Percentiles rank a stretch among this genome's conserved stretches.
These are phyloP conservation scores for Drechslera avenae DNA, from an alignment of 2,329 filamentous ascomycete genomes.

Conservation along the genomic window DNA sequence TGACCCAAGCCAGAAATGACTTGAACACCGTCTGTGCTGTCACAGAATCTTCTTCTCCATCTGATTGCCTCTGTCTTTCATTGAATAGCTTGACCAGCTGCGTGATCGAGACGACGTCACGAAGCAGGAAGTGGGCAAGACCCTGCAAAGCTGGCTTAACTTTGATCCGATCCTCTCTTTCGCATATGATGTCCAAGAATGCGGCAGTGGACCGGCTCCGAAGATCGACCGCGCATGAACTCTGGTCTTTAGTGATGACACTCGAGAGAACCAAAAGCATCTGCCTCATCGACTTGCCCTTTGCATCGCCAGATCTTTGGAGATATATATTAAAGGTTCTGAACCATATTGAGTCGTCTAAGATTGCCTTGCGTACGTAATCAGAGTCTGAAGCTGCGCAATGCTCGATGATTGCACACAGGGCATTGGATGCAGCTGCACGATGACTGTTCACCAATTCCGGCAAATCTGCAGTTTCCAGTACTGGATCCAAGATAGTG, in stretches of 20 bases:
- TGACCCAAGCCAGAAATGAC: conserved; percentile 44
- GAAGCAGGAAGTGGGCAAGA: conserved; percentile 68
- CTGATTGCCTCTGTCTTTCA: conserved; percentile 12
- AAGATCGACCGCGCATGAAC: conserved; percentile 28
- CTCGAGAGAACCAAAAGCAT: conserved; percentile 50
- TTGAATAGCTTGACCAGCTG: conserved; percentile 50
- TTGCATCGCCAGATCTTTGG: conserved; percentile 49
- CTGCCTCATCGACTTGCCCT: conserved; percentile 55
- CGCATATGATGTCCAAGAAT: conserved; percentile 64
- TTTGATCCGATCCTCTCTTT: conserved; percentile 65
- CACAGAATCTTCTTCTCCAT: background rate
- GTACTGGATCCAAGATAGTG: conserved; percentile 31
- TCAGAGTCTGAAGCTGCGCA: conserved; percentile 40
- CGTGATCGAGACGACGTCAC: conserved; percentile 57
- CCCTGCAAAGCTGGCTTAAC: conserved; percentile 73
- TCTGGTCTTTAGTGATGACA: conserved; percentile 40
- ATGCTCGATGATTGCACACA: conserved; percentile 53
- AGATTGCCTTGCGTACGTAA: conserved; percentile 37
- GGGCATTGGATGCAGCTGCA: conserved; percentile 54
- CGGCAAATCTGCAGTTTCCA: conserved; percentile 41
- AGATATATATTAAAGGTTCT: conserved; percentile 50
- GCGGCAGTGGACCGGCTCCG: conserved; percentile 41
- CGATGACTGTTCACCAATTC: conserved; percentile 47
- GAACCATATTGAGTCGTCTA: conserved; percentile 47
- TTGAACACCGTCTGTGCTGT: conserved; percentile 29